A percentile compares a stretch with the other conserved stretches of the same genome.
phyloP scores from a whole-genome alignment of 441 rosid genomes.

The Erodium texanum region DNA sequence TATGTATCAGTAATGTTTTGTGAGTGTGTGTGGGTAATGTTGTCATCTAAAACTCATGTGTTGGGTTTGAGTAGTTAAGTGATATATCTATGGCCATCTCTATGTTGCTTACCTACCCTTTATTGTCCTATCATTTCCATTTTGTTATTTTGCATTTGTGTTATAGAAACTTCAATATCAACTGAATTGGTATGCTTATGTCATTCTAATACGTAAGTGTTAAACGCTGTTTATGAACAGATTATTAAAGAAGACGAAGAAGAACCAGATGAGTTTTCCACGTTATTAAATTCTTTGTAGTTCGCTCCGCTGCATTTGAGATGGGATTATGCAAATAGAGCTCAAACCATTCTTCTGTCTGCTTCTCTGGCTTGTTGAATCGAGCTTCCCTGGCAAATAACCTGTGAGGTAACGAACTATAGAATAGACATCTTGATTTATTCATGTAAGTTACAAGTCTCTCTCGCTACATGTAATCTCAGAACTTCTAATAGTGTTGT shows the following conservation, averaged over 20 bases:
- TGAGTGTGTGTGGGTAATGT: background rate
- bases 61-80: background rate
- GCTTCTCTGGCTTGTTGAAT: slow-evolving; percentile 16
- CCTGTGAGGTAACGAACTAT: slow-evolving; percentile 24
- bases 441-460: background rate
- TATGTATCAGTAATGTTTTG: too few relatives aligned
- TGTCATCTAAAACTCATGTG: background rate
- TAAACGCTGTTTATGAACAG: slow-evolving; percentile 32
- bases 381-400: slow-evolving; percentile 17
- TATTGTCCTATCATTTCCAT: background rate
- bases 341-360: slow-evolving; percentile 20
- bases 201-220: slow-evolving; percentile 6
- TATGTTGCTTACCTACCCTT: background rate
- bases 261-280: slow-evolving; percentile 67
- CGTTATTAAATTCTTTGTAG: slow-evolving; percentile 40
- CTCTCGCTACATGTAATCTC: background rate
- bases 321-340: slow-evolving; percentile 22
- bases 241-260: slow-evolving; percentile 71
- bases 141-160: slow-evolving; percentile 15
- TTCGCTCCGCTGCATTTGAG: slow-evolving; percentile 11
- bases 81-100: background rate
- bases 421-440: background rate
- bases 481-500: background rate
- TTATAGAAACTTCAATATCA: slow-evolving; percentile 11
- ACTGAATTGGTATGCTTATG: slow-evolving; percentile 4